Percentiles rank a stretch among this genome's conserved stretches.
phyloP scores from a whole-genome alignment of 2,329 filamentous ascomycete genomes.

The Coniochaeta ligniaria region DNA sequence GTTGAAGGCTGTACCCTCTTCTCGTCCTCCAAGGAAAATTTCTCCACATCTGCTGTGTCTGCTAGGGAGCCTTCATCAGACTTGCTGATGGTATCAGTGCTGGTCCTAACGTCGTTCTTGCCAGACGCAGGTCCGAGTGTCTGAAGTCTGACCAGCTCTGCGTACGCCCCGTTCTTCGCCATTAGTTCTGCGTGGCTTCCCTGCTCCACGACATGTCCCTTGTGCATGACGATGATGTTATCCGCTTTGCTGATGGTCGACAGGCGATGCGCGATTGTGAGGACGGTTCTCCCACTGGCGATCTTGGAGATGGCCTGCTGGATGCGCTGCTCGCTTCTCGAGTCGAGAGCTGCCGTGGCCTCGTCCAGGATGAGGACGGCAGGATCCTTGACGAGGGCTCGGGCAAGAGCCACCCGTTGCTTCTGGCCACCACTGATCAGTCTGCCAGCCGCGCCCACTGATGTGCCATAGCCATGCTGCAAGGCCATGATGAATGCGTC shows the following conservation, averaged over 20 bases:
- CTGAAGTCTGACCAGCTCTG: slow-evolving; percentile 16
- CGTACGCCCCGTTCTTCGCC: slow-evolving; percentile 10
- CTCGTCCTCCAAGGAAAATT: neutral
- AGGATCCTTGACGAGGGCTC: slow-evolving; percentile 49
- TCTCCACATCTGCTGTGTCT: neutral
- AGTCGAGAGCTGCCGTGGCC: slow-evolving; percentile 54
- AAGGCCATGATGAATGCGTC: slow-evolving; percentile 45
- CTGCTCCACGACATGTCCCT: slow-evolving; percentile 48
- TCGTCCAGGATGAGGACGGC: slow-evolving; percentile 54
- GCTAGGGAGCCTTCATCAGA: neutral
- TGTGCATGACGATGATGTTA: slow-evolving; percentile 51
- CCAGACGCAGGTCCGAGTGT: slow-evolving; percentile 9
- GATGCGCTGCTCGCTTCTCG: slow-evolving; percentile 47
- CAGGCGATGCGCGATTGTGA: slow-evolving; percentile 52
- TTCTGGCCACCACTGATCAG: slow-evolving; percentile 54
- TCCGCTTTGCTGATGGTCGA: slow-evolving; percentile 49
- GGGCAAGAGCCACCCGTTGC: slow-evolving; percentile 52
- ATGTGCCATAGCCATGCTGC: slow-evolving; percentile 45
- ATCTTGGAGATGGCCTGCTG: slow-evolving; percentile 39
- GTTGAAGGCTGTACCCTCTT: slow-evolving; percentile 1
- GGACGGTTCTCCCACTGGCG: slow-evolving; percentile 44
- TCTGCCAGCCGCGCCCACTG: slow-evolving; percentile 45
- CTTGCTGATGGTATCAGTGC: slow-evolving; percentile 3
- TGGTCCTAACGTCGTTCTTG: slow-evolving; percentile 4
- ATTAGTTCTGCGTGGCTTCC: slow-evolving; percentile 37